Base-by-base conservation (phyloP, 1,284 basidiomycete species). In the Marasmius tenuissimus region DNA sequence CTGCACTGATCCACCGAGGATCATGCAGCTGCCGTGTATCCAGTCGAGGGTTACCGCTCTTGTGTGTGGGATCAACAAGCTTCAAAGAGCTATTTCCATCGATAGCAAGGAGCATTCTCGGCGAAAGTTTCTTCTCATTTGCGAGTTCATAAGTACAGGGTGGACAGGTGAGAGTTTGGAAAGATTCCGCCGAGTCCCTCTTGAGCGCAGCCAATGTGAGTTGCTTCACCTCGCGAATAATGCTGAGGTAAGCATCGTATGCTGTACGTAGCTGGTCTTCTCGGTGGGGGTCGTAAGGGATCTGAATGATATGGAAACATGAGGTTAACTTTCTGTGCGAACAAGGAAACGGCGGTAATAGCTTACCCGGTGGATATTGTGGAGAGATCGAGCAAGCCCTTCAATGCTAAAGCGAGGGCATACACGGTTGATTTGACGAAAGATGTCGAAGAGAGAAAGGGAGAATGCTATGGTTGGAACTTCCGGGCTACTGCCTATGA, bases 11-110 rank as follows among this genome's bases (percentile, higher is more conserved):
- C 56, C 64, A 73, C 11, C 60, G 63, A 39, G 40, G 38, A 1
- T 58, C 59, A 4, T 35, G 56, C 2, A 55, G 47, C 14, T 18
- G 7, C 34, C 61, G 60, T 27, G 56, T 37, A 58, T 67, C 67
- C 0, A 37, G 20, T 14, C 58, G 62, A 70, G 74, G 33, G 68
- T 62, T 38, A 58, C 71, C 37, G 57, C 40, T 4, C 12, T 59
- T 59, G 65, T 68, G 7, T 18, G 40, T 9, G 60, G 63, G 4
- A 53, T 67, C 63, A 16, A 75, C 61, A 0, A 74, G 65, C 64
- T 76, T 77, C 6, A 77, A 65, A 0, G 72, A 76, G 52, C 73
- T 72, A 60, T 77, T 77, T 9, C 76, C 76, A 58, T 78, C 76
- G 51, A 76, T 67, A 4, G 67, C 63, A 6, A 63, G 55, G 6